These are phyloP conservation scores for Elasticomyces elasticus DNA, from an alignment of 495 filamentous ascomycete genomes.

Conservation along the genomic window DNA sequence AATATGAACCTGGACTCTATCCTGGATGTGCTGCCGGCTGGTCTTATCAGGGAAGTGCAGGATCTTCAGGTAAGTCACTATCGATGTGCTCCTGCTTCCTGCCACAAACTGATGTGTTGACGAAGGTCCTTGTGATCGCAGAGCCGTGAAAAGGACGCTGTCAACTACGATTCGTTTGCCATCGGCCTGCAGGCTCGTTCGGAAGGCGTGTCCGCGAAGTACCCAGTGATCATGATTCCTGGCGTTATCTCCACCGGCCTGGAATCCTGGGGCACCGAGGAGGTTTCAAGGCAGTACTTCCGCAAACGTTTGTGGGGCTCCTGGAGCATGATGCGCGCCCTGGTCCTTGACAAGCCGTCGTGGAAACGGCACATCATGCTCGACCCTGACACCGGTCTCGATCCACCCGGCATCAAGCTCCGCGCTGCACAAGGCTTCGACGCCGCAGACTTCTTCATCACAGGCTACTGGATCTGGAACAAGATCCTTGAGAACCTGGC, in stretches of 20 bases:
- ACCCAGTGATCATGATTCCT: constrained; percentile 93
- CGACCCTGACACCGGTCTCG: constrained; percentile 80
- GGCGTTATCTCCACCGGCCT: constrained; percentile 95
- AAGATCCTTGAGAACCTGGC: constrained; percentile 96
- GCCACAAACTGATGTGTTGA: constrained; percentile 14
- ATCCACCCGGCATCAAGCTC: constrained; percentile 86
- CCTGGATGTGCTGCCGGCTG: constrained; percentile 72
- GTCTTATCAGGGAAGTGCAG: constrained; percentile 69
- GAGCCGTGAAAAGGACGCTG: constrained; percentile 76
- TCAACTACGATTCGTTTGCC: constrained; percentile 86
- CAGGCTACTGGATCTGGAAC: constrained; percentile 97
- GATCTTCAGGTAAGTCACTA: constrained; percentile 57
- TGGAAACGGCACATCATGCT: constrained; percentile 98
- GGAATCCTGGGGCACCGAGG: constrained; percentile 88
- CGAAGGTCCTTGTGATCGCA: constrained; percentile 26
- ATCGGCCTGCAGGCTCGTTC: constrained; percentile 71
- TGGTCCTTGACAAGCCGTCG: constrained; percentile 81
- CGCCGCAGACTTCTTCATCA: constrained; percentile 93
- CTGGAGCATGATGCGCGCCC: constrained; percentile 94
- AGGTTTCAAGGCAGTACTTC: constrained; percentile 76
- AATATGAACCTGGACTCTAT: constrained; percentile 76
- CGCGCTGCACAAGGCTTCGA: constrained; percentile 95
- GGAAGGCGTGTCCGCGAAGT: constrained; percentile 72
- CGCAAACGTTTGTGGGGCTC: constrained; percentile 89
- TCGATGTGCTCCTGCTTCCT: not conserved